A percentile compares a stretch with the other conserved stretches of the same genome.
Conservation (phyloP, 129 eudicot species). For the Escallonia herrerae region DNA sequence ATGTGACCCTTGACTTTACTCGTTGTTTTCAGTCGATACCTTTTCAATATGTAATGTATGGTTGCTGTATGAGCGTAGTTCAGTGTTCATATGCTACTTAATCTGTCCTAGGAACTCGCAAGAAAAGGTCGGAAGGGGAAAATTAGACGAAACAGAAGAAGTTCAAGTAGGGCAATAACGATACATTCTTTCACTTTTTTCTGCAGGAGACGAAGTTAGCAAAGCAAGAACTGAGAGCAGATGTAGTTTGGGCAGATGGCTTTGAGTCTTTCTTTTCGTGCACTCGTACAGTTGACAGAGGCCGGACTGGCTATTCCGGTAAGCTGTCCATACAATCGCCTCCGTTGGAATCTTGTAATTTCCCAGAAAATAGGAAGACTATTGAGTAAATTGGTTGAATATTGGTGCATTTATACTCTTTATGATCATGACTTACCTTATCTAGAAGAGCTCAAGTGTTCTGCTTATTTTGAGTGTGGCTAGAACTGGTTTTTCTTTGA, state of each 20-base stretch:
- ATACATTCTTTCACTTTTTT: not conserved
- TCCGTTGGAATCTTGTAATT: too few species aligned
- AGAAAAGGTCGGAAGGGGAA: not conserved
- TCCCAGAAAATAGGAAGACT: too few species aligned
- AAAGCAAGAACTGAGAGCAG: slow-evolving; percentile 74
- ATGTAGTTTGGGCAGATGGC: slow-evolving; percentile 85
- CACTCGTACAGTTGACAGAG: slow-evolving; percentile 65
- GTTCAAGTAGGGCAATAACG: not conserved
- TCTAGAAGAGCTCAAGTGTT: too few species aligned
- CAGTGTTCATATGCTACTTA: too few species aligned
- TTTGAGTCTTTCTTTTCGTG: slow-evolving; percentile 95
- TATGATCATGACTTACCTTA: too few species aligned
- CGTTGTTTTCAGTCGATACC: too few species aligned
- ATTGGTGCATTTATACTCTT: too few species aligned
- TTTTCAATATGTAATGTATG: too few species aligned
- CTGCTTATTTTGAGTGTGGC: too few species aligned
- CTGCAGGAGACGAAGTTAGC: slow-evolving; percentile 75
- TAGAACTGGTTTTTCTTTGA: too few species aligned
- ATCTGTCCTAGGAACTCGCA: not conserved
- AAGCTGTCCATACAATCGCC: slow-evolving; percentile 20
- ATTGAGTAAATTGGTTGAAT: too few species aligned
- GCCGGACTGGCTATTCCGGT: slow-evolving; percentile 94
- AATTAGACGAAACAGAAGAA: not conserved
- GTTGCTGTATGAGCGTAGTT: not conserved
- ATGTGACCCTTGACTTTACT: too few species aligned